Evolutionary conservation across 179 eudicot genomes (phyloP).

Genomic region (Corrigiola litoralis): DNA sequence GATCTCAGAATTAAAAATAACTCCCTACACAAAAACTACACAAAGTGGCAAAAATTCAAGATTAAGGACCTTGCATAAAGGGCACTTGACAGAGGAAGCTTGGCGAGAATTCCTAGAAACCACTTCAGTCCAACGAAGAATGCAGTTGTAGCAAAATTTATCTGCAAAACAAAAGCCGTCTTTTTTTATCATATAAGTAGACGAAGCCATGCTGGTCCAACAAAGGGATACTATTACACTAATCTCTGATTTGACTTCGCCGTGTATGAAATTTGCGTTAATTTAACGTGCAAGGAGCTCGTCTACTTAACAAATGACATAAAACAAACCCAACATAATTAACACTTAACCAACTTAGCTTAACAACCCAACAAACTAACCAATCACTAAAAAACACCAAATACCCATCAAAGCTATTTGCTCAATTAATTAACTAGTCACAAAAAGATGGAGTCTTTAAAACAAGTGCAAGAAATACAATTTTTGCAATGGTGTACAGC

Average conservation of each 20-base stretch:
- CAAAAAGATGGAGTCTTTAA: too few relatives aligned
- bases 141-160: constrained; percentile 66
- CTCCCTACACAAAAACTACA: background rate
- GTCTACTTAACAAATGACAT: too few relatives aligned
- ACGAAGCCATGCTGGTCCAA: background rate
- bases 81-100: constrained; percentile 57
- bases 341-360: background rate
- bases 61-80: constrained; percentile 70
- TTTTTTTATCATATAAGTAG: background rate
- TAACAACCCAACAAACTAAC: background rate
- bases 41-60: background rate
- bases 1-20: background rate
- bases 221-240: background rate
- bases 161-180: constrained; percentile 37
- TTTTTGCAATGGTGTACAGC: background rate
- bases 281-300: too few relatives aligned
- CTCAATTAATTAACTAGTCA: too few relatives aligned
- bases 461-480: background rate
- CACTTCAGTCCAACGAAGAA: constrained; percentile 63
- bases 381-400: too few relatives aligned
- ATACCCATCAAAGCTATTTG: too few relatives aligned
- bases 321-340: too few relatives aligned
- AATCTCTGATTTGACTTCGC: too few relatives aligned
- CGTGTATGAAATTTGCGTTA: background rate
- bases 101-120: constrained; percentile 41